phyloP scores from a whole-genome alignment of 106 monocot species.

The Dendrobium nobile region DNA sequence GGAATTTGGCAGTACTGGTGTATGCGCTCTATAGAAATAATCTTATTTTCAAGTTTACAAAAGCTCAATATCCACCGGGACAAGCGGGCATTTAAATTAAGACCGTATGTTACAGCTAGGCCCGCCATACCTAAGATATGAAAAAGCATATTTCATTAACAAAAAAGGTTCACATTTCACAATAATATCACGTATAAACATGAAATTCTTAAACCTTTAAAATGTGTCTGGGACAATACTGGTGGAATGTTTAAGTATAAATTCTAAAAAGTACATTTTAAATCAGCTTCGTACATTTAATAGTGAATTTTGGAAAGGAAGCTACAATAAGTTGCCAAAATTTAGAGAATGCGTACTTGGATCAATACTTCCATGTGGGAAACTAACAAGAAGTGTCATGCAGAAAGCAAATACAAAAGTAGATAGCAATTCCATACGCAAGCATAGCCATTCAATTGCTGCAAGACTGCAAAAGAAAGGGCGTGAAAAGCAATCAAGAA shows the following conservation, averaged over 20 bases:
- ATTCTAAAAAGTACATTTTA: not conserved
- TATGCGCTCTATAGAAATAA: conserved; percentile 95
- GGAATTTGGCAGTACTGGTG: conserved; percentile 86
- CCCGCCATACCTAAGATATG: conserved; percentile 85
- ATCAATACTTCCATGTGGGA: conserved; percentile 93
- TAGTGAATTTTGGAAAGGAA: not conserved
- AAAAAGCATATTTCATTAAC: not conserved
- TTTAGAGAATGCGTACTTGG: conserved; percentile 59
- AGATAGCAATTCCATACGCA: conserved; percentile 96
- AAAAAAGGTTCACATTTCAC: not conserved
- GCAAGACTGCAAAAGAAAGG: conserved; percentile 89
- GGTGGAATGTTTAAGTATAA: not conserved
- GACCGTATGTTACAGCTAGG: conserved; percentile 95
- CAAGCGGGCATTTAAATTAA: conserved; percentile 88
- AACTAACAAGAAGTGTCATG: conserved; percentile 90
- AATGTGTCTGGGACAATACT: not conserved
- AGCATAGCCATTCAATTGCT: conserved; percentile 96
- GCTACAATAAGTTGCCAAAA: not conserved
- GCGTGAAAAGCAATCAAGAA: conserved; percentile 89
- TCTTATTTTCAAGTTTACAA: conserved; percentile 96
- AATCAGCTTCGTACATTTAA: not conserved
- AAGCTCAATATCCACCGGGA: conserved; percentile 97
- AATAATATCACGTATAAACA: not conserved
- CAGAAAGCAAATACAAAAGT: conserved; percentile 96
- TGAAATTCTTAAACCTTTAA: not conserved